A percentile compares a stretch with the other conserved stretches of the same genome.
Conservation (phyloP, 805 yeast genomes). For the Peterozyma toletana region DNA sequence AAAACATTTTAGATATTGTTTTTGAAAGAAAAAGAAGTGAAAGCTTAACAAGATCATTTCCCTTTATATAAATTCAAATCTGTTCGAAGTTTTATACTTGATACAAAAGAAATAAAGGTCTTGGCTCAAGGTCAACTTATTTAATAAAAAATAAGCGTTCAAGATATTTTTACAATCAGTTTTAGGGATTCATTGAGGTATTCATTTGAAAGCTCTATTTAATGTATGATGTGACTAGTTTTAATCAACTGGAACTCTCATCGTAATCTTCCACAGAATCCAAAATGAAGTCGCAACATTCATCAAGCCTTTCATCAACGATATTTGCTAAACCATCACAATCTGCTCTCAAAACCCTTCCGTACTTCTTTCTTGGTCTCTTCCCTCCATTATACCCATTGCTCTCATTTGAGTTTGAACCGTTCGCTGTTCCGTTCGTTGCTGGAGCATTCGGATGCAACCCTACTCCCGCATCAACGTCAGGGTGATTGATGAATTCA, state of each 20-base stretch:
- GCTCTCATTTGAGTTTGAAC: constrained; percentile 16
- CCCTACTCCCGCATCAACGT: constrained; percentile 23
- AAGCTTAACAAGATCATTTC: no score
- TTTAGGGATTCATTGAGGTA: no score
- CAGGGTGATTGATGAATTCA: constrained; percentile 8
- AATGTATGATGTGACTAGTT: no score
- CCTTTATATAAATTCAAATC: no score
- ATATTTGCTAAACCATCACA: constrained; percentile 70
- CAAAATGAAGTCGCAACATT: constrained; percentile 74
- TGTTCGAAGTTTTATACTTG: neutral
- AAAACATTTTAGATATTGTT: constrained; percentile 11
- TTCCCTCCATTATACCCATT: constrained; percentile 31
- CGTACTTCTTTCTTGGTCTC: constrained; percentile 84
- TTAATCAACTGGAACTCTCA: constrained; percentile 20
- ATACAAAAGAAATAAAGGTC: neutral
- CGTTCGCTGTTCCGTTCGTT: constrained; percentile 15
- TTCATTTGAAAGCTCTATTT: no score
- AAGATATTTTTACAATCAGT: no score
- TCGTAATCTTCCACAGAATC: constrained; percentile 71
- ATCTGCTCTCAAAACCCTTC: constrained; percentile 75
- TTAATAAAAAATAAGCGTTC: neutral
- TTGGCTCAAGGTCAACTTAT: neutral
- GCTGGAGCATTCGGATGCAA: constrained; percentile 12
- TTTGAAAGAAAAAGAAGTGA: no score
- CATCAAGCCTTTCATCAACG: constrained; percentile 76